phyloP scores from a whole-genome alignment of 768 basidiomycete species.

The Phlebiopsis flavidoalba region DNA sequence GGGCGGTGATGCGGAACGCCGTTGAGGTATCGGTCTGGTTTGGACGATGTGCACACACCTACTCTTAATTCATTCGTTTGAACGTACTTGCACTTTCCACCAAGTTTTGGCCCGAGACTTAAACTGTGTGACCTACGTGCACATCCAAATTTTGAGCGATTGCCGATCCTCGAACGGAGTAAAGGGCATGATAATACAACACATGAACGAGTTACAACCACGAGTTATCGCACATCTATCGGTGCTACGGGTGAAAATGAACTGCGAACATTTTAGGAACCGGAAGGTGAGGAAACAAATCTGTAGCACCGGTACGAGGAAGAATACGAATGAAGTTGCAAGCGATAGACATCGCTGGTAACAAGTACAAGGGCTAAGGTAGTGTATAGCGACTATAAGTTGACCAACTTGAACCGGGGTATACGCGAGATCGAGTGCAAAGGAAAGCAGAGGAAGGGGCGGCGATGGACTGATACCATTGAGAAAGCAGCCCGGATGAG shows the following conservation, averaged over 20 bases:
- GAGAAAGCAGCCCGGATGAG: no score
- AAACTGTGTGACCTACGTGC: no score
- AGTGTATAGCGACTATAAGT: background rate
- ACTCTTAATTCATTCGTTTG: slow-evolving; percentile 2
- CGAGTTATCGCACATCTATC: no score
- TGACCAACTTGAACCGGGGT: background rate
- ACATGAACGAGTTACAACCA: no score
- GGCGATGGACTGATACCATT: background rate
- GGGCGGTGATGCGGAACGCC: slow-evolving; percentile 6
- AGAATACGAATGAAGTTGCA: background rate
- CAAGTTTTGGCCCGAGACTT: background rate
- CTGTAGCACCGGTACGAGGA: no score
- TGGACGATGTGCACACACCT: slow-evolving; percentile 3
- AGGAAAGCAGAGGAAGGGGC: background rate
- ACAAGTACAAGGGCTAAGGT: background rate
- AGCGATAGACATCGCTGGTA: background rate
- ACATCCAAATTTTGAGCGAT: no score
- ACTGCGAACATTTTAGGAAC: no score
- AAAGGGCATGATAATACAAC: no score
- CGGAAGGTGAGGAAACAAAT: no score
- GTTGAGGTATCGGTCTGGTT: background rate
- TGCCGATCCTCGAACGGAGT: no score
- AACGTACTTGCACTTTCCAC: background rate
- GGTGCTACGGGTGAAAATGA: no score
- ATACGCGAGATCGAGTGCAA: background rate